Percentiles rank a stretch among this genome's conserved stretches.
Conservation (phyloP, 352 stramenopile genomes). For the Phytophthora hibernalis region DNA sequence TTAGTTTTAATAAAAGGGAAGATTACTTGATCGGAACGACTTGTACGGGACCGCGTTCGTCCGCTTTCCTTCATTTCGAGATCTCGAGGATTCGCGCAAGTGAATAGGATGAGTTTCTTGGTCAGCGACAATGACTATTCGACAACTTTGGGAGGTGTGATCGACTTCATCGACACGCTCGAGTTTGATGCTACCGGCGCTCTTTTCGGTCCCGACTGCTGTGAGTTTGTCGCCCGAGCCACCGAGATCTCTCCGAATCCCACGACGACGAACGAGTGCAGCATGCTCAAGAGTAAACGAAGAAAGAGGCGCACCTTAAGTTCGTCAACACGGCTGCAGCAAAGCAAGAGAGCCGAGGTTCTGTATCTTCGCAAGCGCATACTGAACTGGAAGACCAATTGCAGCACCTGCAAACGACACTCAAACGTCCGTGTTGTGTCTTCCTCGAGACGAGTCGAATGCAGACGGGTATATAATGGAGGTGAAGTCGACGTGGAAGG, state of each 20-base stretch:
- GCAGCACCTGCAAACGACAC: neutral
- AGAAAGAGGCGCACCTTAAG: slow-evolving; percentile 26
- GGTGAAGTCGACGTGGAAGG: slow-evolving; percentile 4
- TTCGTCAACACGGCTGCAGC: slow-evolving; percentile 33
- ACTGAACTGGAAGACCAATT: slow-evolving; percentile 18
- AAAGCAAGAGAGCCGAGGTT: slow-evolving; percentile 24
- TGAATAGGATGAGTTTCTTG: slow-evolving; percentile 24
- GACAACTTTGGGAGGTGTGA: slow-evolving; percentile 6
- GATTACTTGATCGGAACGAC: no score
- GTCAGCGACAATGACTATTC: slow-evolving; percentile 14
- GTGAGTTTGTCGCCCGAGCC: neutral
- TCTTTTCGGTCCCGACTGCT: neutral
- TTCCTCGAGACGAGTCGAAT: neutral
- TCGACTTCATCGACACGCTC: slow-evolving; percentile 23
- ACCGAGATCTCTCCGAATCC: no score
- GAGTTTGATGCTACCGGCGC: slow-evolving; percentile 2
- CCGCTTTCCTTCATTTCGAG: no score
- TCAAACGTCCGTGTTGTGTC: neutral
- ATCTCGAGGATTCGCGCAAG: no score
- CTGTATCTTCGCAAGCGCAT: slow-evolving; percentile 16
- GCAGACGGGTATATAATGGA: neutral
- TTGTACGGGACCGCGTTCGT: no score
- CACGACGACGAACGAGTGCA: neutral
- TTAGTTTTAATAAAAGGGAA: no score
- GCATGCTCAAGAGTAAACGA: slow-evolving; percentile 19